Base-by-base conservation (phyloP, 2,329 filamentous ascomycete species). In the Paraphoma sp. region DNA sequence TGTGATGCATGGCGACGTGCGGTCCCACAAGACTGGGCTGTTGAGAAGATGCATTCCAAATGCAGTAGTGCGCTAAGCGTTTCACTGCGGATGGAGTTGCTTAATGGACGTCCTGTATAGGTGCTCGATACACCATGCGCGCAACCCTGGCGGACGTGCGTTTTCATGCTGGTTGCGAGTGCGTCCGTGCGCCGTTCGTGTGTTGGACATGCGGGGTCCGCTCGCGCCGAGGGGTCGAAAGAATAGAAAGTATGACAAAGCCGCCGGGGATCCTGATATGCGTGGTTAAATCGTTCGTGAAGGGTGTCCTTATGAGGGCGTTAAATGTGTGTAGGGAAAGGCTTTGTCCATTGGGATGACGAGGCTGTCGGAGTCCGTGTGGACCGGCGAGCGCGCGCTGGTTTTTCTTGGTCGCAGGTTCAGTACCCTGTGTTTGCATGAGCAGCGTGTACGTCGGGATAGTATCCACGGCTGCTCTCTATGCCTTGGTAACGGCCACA, bases 391-490 rank as follows among this genome's bases (percentile, higher is more conserved):
- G 28, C 30, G 31, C 45, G 16, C 43, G 30, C 41, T 51, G 44
- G 29, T 41, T 4, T 14, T 16, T 42, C 14, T 11, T 43, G 18
- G 45, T 44, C 16, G 51, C 17, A 28, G 17, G 42, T 41, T 76
- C 66, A 79, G 57, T 76, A 80, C 6, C 72, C 73, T 45, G 77
- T 68, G 51, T 76, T 74, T 28, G 78, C 67, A 45, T 76, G 74
- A 17, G 81, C 68, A 47, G 78, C 67, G 43, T 76, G 74, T 23
- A 82, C 68, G 47, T 81, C 78, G 12, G 79, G 79, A 55, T 79
- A 82, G 60, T 78, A 81, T 29, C 80, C 80, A 18, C 79, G 78
- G 59, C 79, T 81, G 12, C 74, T 76, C 45, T 80, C 79, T 60
- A 81, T 76, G 52, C 80, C 80, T 60, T 81, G 78, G 58, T 78